Evolutionary conservation across 73 alveolate species (phyloP).

Genomic region (Stentor roeselii): DNA sequence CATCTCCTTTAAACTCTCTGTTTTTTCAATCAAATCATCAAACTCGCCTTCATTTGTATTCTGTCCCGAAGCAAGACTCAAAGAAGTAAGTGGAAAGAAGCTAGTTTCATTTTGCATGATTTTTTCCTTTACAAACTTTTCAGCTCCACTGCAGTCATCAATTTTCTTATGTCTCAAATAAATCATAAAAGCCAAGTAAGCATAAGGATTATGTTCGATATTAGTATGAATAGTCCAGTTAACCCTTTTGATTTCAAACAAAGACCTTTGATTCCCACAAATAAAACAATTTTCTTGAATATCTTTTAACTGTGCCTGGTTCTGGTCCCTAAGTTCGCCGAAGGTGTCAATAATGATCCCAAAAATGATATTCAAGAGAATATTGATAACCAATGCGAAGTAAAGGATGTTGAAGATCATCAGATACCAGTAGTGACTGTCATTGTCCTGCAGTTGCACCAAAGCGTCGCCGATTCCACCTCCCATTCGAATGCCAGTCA

Average conservation of each 20-base stretch:
- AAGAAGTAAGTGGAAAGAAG: slow-evolving; percentile 41
- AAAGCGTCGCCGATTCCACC: slow-evolving; percentile 84
- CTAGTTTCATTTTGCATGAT: slow-evolving; percentile 27
- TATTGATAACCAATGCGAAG: slow-evolving; percentile 64
- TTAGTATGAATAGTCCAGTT: slow-evolving; percentile 39
- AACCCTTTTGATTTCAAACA: slow-evolving; percentile 57
- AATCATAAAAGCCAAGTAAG: slow-evolving; percentile 54
- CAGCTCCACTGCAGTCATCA: slow-evolving; percentile 48
- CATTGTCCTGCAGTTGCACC: not conserved
- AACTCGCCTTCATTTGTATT: not conserved
- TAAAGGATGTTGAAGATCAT: slow-evolving; percentile 68
- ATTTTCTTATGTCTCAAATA: slow-evolving; percentile 31
- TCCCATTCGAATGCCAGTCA: slow-evolving; percentile 72
- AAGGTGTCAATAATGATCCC: slow-evolving; percentile 84
- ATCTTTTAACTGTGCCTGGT: slow-evolving; percentile 49
- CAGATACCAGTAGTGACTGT: slow-evolving; percentile 53
- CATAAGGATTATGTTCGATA: slow-evolving; percentile 54
- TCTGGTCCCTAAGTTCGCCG: slow-evolving; percentile 67
- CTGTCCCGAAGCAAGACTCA: not conserved
- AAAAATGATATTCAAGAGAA: slow-evolving; percentile 64
- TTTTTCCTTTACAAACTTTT: slow-evolving; percentile 43
- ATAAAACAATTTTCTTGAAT: slow-evolving; percentile 74
- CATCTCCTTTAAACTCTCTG: no score
- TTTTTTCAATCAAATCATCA: not conserved
- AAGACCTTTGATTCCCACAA: slow-evolving; percentile 70